Evolutionary conservation across 768 basidiomycete species (phyloP).

Genomic region (Termitomyces sp.): DNA sequence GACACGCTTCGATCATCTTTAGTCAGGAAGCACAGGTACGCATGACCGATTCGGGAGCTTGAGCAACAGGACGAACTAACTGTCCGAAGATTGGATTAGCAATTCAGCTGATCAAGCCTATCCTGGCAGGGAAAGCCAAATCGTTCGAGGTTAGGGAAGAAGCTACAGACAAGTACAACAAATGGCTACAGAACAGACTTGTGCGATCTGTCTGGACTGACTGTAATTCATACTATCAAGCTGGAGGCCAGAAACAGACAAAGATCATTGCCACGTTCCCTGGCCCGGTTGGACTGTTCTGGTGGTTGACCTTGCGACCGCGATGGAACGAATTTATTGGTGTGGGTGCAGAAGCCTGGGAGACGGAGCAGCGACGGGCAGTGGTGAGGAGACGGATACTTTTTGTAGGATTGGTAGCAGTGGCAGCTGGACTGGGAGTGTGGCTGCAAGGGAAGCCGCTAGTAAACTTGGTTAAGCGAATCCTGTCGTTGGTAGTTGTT

Average conservation of each 20-base stretch:
- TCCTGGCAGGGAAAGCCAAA: slow-evolving; percentile 44
- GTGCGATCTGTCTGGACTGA: slow-evolving; percentile 48
- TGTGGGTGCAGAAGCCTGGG: slow-evolving; percentile 39
- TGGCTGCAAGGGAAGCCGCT: slow-evolving; percentile 10
- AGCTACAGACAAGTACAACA: slow-evolving; percentile 48
- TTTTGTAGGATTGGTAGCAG: slow-evolving; percentile 20
- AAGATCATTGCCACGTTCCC: slow-evolving; percentile 52
- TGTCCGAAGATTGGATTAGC: slow-evolving; percentile 42
- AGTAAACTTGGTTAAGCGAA: slow-evolving; percentile 6
- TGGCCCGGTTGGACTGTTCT: slow-evolving; percentile 47
- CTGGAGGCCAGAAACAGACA: slow-evolving; percentile 31
- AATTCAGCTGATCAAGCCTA: slow-evolving; percentile 48
- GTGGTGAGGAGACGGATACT: slow-evolving; percentile 21
- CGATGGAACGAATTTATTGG: slow-evolving; percentile 41
- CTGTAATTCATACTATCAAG: slow-evolving; percentile 53
- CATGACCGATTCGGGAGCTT: slow-evolving; percentile 10
- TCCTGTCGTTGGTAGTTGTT: slow-evolving; percentile 15
- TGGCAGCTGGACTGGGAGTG: slow-evolving; percentile 16
- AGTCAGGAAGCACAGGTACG: slow-evolving; percentile 53
- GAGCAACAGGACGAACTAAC: slow-evolving; percentile 8
- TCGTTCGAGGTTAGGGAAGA: slow-evolving; percentile 48
- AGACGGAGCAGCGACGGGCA: slow-evolving; percentile 23
- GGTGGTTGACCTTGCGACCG: slow-evolving; percentile 46
- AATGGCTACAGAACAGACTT: slow-evolving; percentile 47
- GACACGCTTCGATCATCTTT: slow-evolving; percentile 58